These are phyloP conservation scores for Cornus suecica DNA, from an alignment of 148 eudicot species.

Conservation along the genomic window DNA sequence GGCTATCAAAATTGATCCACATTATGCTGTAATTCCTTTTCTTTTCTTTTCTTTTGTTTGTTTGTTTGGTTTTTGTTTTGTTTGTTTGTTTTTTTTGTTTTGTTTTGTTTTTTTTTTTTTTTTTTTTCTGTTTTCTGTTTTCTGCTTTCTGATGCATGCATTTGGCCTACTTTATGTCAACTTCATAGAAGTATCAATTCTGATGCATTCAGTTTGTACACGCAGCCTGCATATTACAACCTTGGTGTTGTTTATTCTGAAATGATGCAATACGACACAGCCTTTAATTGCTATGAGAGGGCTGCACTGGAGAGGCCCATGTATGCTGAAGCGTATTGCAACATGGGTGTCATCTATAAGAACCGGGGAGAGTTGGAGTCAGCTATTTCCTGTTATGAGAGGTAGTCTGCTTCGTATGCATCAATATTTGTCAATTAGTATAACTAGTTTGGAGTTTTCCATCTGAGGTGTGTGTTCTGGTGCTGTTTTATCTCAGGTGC, in stretches of 20 bases:
- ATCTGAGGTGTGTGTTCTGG: slow-evolving; percentile 1
- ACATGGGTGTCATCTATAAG: slow-evolving; percentile 97
- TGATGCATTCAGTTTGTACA: slow-evolving; percentile 23
- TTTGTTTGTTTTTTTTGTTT: too few species aligned
- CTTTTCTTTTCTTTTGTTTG: too few species aligned
- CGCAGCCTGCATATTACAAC: slow-evolving; percentile 99
- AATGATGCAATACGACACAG: slow-evolving; percentile 96
- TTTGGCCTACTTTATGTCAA: background rate
- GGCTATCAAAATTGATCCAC: slow-evolving; percentile 90
- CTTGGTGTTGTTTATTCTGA: slow-evolving; percentile 99
- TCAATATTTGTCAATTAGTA: slow-evolving; percentile 5
- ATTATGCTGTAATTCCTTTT: slow-evolving; percentile 82
- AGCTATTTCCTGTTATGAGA: slow-evolving; percentile 96
- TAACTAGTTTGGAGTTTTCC: background rate
- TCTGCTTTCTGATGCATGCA: slow-evolving; percentile 4
- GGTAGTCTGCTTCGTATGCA: slow-evolving; percentile 36
- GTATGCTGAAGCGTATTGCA: slow-evolving; percentile 99
- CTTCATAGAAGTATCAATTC: slow-evolving; percentile 11
- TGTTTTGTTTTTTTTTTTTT: too few species aligned
- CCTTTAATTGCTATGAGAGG: slow-evolving; percentile 90
- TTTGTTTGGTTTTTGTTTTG: too few species aligned
- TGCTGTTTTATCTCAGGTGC: slow-evolving; percentile 58
- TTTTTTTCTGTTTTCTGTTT: slow-evolving; percentile 4
- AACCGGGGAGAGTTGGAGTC: slow-evolving; percentile 94
- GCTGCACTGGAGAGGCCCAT: slow-evolving; percentile 96